Conservation (phyloP, 2,329 filamentous ascomycete genomes). For the Sarocladium brachiariae region DNA sequence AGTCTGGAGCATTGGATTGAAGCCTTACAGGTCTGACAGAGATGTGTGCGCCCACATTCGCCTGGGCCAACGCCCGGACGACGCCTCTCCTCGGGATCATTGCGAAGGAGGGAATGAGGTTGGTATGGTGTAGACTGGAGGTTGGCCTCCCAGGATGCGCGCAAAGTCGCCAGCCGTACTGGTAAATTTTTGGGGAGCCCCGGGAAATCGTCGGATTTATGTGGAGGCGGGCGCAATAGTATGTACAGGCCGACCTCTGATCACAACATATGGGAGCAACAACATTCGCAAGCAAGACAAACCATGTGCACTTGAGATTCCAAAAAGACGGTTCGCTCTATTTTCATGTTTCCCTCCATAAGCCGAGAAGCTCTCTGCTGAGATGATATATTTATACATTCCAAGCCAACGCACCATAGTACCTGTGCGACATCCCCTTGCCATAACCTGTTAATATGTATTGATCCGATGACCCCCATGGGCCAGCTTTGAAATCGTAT, state of each 20-base stretch:
- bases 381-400: neutral
- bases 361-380: neutral
- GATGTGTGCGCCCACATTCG: slow-evolving; percentile 17
- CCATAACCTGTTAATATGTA: neutral
- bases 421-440: neutral
- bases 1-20: neutral
- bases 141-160: slow-evolving; percentile 12
- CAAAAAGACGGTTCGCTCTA: neutral
- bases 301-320: neutral
- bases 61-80: slow-evolving; percentile 30
- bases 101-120: slow-evolving; percentile 17
- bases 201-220: slow-evolving; percentile 29
- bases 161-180: slow-evolving; percentile 3
- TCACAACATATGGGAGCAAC: neutral
- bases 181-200: slow-evolving; percentile 22
- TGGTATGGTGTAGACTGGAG: slow-evolving; percentile 16
- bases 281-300: neutral
- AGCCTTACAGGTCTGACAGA: neutral
- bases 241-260: neutral
- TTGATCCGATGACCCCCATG: neutral
- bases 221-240: neutral
- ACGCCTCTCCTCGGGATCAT: slow-evolving; percentile 42
- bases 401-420: neutral
- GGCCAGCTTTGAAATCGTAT: neutral
- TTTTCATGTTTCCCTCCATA: neutral